Evolutionary conservation across 2,329 filamentous ascomycete species (phyloP), one percentile per base, ranked within the genome.

Genomic region (Sporothrix brunneoviolacea): DNA sequence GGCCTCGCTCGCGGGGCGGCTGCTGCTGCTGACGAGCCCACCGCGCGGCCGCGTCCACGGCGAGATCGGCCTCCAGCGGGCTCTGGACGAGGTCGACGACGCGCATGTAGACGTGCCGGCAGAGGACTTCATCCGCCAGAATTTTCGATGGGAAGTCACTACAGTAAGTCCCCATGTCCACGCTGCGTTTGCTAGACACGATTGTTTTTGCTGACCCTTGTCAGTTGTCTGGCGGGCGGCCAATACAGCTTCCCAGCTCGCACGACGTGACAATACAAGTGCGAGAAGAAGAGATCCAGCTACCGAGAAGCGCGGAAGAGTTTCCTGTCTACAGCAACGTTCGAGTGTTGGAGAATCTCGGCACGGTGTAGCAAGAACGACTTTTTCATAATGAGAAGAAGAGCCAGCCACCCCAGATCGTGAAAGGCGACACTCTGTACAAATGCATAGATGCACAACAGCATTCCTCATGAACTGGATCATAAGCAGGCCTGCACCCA

Each of bases 21-120:
- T 53, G 7, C 15, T 49, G 13, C 28, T 49, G 5, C 13, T 24
- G 16, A 35, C 19, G 16, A 45, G 9, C 6, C 41, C 46, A 2
- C 35, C 36, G 16, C 9, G 16, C 3, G 51, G 51, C 1, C 39
- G 35, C 1, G 30, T 50, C 6, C 51, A 49, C 18, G 51, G 51
- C 4, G 51, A 49, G 36, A 41, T 53, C n/a, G 18, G 39, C 16
- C 38, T 52, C 6, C 18, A 28, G 8, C 24, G 18, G 12, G 30
- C 41, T 1, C 22, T 53, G 41, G 9, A 18, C 3, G 42, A 5
- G 8, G 18, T 30, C 24, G 16, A 43, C 24, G 8, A 15, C 10
- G 9, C 13, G n/a, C 19, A 24, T 28, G 24, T 5, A 28, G n/a
- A 1, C 8, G 15, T 18, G 46, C 2, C n/a, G 6, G 6, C 15